Base-by-base conservation (phyloP, 495 filamentous ascomycete species). In the Aspergillus funiculosus region DNA sequence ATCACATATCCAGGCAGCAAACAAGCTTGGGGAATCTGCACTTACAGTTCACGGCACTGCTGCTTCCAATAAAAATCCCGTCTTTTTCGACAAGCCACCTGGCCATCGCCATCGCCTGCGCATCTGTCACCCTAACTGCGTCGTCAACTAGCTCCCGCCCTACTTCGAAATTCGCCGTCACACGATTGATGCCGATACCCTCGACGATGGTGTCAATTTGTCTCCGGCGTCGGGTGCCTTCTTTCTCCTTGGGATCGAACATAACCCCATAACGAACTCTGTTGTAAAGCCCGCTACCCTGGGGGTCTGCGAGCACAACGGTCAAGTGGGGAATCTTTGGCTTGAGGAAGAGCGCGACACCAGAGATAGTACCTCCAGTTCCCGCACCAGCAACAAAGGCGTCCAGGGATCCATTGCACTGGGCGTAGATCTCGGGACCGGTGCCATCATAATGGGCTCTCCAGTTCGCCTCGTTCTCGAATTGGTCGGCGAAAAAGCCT, bases 161-260 rank as follows among this genome's bases (percentile, higher is more conserved):
- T 26, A 79, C 85, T 58, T 94, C 87, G 50, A 97, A 90, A 54
- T 96, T 99, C 31, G 79, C 80, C 11, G 92, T 97, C 9, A 95
- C 72, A 1, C 92, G 77, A 58, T 94, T 99, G 54, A 96, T 86
- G 0, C 92, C 92, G 55, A 99, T 89, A 0, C 92, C 92, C 62
- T 99, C 92, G 5, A 99, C 87, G 48, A 99, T 87, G 3, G 86
- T 89, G 69, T 99, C 92, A 28, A 99, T 86, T 69, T 99, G 92
- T 47, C 82, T 80, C 49, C 92, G 72, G 24, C 92, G 71, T 34
- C 92, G 72, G 10, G 92, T 96, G 0, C 92, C 92, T 66, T 99
- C 92, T 36, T 74, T 75, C 64, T 99, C 92, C 43, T 81, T 89
- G 8, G 73, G 21, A 54, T 90, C 82, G 62, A 95, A 99, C 90